These are phyloP conservation scores for Diaporthe sp. DNA, from an alignment of 2,329 filamentous ascomycete genomes.

Conservation along the genomic window DNA sequence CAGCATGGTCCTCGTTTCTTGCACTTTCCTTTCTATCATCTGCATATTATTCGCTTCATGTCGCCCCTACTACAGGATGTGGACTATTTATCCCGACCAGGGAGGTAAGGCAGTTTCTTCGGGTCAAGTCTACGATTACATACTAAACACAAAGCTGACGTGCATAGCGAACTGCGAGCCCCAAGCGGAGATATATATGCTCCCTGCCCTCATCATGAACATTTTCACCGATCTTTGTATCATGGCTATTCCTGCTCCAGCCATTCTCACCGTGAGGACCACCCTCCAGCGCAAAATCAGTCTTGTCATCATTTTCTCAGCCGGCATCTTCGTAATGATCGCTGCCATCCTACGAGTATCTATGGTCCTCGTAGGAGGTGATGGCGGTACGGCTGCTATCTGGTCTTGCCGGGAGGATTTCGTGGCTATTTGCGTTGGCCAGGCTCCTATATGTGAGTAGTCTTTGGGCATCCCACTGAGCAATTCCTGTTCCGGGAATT, in stretches of 20 bases:
- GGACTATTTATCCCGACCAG: constrained; percentile 53
- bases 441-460: constrained; percentile 48
- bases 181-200: constrained; percentile 49
- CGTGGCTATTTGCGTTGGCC: constrained; percentile 53
- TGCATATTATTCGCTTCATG: constrained; percentile 48
- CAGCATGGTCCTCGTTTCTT: constrained; percentile 47
- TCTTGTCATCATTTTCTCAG: constrained; percentile 48
- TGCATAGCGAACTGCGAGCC: constrained; percentile 46
- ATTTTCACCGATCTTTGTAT: constrained; percentile 51
- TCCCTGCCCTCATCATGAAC: constrained; percentile 50
- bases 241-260: constrained; percentile 51
- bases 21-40: constrained; percentile 45
- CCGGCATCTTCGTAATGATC: constrained; percentile 51
- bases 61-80: constrained; percentile 50
- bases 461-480: no score
- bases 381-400: constrained; percentile 44
- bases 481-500: no score
- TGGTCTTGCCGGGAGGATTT: constrained; percentile 55
- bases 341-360: constrained; percentile 45
- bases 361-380: constrained; percentile 44
- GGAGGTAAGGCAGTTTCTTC: constrained; percentile 47
- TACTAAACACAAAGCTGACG: not conserved
- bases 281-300: constrained; percentile 47
- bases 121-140: no score
- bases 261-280: constrained; percentile 46